Evolutionary conservation across 1,139 yeast genomes (phyloP).

Genomic region (Nakaseomyces sp.): DNA sequence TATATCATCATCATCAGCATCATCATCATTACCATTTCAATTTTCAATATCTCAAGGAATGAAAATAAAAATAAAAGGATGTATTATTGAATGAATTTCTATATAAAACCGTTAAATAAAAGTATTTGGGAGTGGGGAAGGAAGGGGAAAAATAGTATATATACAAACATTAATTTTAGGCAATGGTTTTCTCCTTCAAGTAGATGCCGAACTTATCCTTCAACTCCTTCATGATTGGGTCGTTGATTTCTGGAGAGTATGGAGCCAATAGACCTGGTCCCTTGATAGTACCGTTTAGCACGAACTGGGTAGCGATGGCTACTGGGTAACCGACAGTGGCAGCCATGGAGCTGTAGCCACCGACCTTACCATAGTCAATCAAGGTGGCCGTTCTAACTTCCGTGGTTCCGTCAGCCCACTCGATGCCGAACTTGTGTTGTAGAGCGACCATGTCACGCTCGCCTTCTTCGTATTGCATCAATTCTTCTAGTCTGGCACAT

Average conservation of each 20-base stretch:
- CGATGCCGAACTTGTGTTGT: slow-evolving; percentile 96
- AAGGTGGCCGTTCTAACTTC: slow-evolving; percentile 93
- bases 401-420: slow-evolving; percentile 85
- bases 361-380: slow-evolving; percentile 90
- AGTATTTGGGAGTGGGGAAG: no score
- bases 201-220: slow-evolving; percentile 83
- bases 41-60: no score
- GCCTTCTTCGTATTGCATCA: slow-evolving; percentile 92
- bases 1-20: no score
- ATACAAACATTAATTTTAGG: no score
- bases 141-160: no score
- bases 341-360: slow-evolving; percentile 98
- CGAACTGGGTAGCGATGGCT: slow-evolving; percentile 87
- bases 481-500: slow-evolving; percentile 90
- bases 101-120: no score
- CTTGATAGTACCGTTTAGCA: slow-evolving; percentile 72
- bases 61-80: no score
- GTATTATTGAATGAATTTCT: no score
- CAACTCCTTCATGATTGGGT: slow-evolving; percentile 83
- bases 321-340: slow-evolving; percentile 97
- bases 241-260: slow-evolving; percentile 79
- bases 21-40: no score
- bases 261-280: slow-evolving; percentile 89
- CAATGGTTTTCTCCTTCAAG: slow-evolving; percentile 75
- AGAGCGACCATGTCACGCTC: slow-evolving; percentile 92